A percentile compares a stretch with the other conserved stretches of the same genome.
These are phyloP conservation scores for Vaccinium myrtillus DNA, from an alignment of 148 eudicot species.

Conservation along the genomic window DNA sequence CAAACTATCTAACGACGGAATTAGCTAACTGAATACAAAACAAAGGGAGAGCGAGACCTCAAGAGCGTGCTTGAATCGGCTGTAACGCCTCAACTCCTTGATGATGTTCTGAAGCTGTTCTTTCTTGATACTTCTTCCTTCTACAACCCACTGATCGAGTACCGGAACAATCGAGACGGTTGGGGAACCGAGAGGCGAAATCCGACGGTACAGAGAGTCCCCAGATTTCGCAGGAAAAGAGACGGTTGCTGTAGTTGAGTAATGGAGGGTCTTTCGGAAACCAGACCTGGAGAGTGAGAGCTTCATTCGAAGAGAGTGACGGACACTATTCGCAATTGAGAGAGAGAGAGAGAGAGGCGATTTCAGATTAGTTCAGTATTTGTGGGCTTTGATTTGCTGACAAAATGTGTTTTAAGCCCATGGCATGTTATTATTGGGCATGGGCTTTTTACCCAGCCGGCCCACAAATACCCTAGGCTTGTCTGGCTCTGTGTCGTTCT, in stretches of 20 bases:
- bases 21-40: neutral
- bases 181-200: slow-evolving; percentile 23
- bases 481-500: too few relatives aligned
- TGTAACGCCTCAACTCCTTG: slow-evolving; percentile 27
- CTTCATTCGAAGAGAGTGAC: neutral
- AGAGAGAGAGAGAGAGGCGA: neutral
- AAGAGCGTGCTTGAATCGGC: slow-evolving; percentile 37
- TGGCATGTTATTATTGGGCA: neutral
- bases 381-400: neutral
- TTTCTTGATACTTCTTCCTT: slow-evolving; percentile 22
- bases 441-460: too few relatives aligned
- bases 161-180: slow-evolving; percentile 28
- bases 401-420: neutral
- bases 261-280: neutral
- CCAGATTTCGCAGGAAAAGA: neutral
- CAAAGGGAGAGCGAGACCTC: slow-evolving; percentile 21
- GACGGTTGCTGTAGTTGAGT: neutral
- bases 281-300: neutral
- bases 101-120: slow-evolving; percentile 20
- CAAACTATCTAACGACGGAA: neutral
- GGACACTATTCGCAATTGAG: neutral
- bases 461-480: too few relatives aligned
- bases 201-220: slow-evolving; percentile 32
- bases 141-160: slow-evolving; percentile 34
- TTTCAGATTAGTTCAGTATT: neutral